Evolutionary conservation across 306 rosid genomes (phyloP).

Genomic region (Arachis stenosperma): DNA sequence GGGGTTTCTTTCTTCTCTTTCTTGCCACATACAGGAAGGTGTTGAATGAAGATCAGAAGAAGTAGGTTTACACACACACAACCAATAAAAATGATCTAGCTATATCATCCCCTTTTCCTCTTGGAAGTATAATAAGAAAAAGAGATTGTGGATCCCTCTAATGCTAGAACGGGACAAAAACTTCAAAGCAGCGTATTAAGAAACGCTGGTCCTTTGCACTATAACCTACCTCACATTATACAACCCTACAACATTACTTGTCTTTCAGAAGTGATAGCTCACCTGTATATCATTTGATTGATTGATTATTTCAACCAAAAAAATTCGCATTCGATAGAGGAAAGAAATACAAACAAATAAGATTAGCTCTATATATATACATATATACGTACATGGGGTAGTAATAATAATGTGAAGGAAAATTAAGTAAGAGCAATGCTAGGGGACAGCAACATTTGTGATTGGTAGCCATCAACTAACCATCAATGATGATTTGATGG

Average conservation of each 20-base stretch:
- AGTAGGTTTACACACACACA: constrained; percentile 15
- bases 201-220: constrained; percentile 38
- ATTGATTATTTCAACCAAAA: constrained; percentile 15
- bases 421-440: no score
- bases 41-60: no score
- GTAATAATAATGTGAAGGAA: neutral
- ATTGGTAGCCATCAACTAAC: no score
- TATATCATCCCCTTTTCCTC: constrained; percentile 16
- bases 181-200: constrained; percentile 13
- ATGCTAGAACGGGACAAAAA: constrained; percentile 29
- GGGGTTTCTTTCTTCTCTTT: constrained; percentile 19
- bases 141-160: constrained; percentile 42
- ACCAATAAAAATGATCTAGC: no score
- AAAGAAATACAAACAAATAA: neutral
- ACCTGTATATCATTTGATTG: constrained; percentile 38
- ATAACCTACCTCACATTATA: neutral
- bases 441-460: no score
- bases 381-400: neutral
- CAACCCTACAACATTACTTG: constrained; percentile 21
- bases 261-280: constrained; percentile 55
- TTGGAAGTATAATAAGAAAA: constrained; percentile 28
- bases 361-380: neutral
- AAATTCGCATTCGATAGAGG: neutral
- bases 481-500: no score
- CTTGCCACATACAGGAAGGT: constrained; percentile 31